phyloP scores from a whole-genome alignment of 2,329 filamentous ascomycete species.

The Colletotrichum navitas region DNA sequence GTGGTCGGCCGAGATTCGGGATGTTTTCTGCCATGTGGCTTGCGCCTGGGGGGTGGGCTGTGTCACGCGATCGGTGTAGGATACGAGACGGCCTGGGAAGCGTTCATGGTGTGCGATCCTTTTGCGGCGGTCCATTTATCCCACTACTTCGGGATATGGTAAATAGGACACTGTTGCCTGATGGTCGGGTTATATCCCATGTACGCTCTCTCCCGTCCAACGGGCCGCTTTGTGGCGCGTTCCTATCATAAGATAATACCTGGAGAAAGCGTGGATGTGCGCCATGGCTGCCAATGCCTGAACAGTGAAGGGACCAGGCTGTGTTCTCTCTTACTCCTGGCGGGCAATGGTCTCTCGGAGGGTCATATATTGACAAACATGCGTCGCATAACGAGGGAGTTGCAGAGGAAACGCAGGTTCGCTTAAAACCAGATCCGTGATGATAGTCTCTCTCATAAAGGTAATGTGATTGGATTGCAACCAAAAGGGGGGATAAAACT shows the following conservation, averaged over 20 bases:
- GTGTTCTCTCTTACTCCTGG: background rate
- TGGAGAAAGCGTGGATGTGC: background rate
- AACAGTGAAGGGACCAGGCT: background rate
- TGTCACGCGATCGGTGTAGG: conserved; percentile 20
- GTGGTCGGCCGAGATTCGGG: background rate
- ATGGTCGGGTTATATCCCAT: background rate
- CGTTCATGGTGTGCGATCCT: background rate
- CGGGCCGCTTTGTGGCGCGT: background rate
- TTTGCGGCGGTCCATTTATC: background rate
- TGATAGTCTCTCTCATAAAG: background rate
- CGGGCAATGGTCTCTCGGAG: background rate
- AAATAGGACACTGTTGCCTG: background rate
- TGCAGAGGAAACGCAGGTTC: background rate
- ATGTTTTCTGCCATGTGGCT: conserved; percentile 1
- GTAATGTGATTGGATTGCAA: background rate
- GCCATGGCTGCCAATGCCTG: background rate
- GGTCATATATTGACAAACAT: background rate
- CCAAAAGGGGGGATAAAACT: background rate
- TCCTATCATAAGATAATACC: background rate
- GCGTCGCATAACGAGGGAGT: background rate
- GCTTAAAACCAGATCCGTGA: background rate
- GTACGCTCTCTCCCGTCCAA: background rate
- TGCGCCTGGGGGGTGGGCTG: background rate
- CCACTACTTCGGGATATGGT: background rate
- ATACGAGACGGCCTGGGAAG: background rate